Base-by-base conservation (phyloP, 2,329 filamentous ascomycete species). In the Alternaria gansuensis region DNA sequence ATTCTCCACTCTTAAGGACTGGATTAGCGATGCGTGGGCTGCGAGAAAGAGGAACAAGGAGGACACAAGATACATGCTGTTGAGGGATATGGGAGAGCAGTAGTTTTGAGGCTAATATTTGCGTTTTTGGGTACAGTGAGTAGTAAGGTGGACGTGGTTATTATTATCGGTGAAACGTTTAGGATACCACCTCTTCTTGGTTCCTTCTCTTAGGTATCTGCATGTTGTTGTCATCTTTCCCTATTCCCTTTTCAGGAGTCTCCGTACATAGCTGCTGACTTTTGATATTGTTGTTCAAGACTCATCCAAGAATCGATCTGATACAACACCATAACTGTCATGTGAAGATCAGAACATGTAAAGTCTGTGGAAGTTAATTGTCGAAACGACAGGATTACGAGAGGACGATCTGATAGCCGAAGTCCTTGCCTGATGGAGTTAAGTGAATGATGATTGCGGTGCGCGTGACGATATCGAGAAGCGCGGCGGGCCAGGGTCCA, bases 21-120 rank as follows among this genome's bases (percentile, higher is more conserved):
- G 72, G 73, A 62, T 69, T 28, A 56, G 39, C 37, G 75, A 76
- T 51, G 63, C 60, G 14, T 69, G 72, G 62, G 68, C 67, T 14
- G 75, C 76, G 52, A 74, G 71, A 67, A 75, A 71, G 65, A 74
- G 74, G 58, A 74, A 75, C 24, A 75, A 74, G 59, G 76, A 78
- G 55, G 75, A 76, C 57, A 74, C 67, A n/a, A 76, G 76, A 9
- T 83, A 83, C 73, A 79, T 83, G 58, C 80, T 78, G 51, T 57
- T 83, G 55, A 74, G 79, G 60, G 78, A 79, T 62, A 77, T 79
- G 75, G 72, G 74, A 3, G 77, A 78, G 53, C 66, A 68, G 26
- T 71, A 34, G 55, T 28, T n/a, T 43, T 17, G 21, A 14, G 23
- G 17, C 21, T 13, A 34, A 26, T 11, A 21, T 29, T 33, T 5